Base-by-base conservation (phyloP, 2,329 filamentous ascomycete species). In the Podosphaera fusca region DNA sequence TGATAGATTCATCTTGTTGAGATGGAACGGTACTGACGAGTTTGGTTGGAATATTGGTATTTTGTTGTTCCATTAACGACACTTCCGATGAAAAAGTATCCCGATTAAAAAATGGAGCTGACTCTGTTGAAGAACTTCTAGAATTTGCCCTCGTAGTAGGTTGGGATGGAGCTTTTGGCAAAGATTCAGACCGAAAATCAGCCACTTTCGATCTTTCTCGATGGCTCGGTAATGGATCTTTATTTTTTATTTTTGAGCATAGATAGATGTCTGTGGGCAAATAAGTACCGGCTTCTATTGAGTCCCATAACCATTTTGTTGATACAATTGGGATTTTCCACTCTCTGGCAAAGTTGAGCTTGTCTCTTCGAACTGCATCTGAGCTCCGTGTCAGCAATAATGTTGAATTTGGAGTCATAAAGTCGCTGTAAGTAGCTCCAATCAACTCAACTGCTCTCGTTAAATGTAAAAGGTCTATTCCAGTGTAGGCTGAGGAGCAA, bases 381-480 rank as follows among this genome's bases (percentile, higher is more conserved):
- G 70, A 74, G 0, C 73, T 72, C 46, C 69, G 67, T 73, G 75
- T 58, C n/a, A 98, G 70, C 2, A 98, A 73, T 21, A 96, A 73
- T 12, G 84, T 87, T n/a, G 80, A 80, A 38, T 79, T 76, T 0
- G 78, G 72, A 2, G 81, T 83, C 49, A 96, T 77, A 56, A 81
- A 77, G 67, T 95, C 87, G 45, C 86, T 80, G 67, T 94, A 95
- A 10, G 70, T 79, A 9, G 84, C 92, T 6, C 92, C 88, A 59
- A 94, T 75, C 59, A 94, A 76, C 42, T 75, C 75, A 33, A 94
- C 75, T 2, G 84, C 74, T 68, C 87, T 88, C 30, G 84, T 82
- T 36, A 95, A 74, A 68, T 96, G 92, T 61, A 90, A 75, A 8
- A 95, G 75, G 64, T 95, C 87, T 57, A 95, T 82, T 6, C 86